These are phyloP conservation scores for Begonia loranthoides DNA, from an alignment of 306 rosid genomes.

Conservation along the genomic window DNA sequence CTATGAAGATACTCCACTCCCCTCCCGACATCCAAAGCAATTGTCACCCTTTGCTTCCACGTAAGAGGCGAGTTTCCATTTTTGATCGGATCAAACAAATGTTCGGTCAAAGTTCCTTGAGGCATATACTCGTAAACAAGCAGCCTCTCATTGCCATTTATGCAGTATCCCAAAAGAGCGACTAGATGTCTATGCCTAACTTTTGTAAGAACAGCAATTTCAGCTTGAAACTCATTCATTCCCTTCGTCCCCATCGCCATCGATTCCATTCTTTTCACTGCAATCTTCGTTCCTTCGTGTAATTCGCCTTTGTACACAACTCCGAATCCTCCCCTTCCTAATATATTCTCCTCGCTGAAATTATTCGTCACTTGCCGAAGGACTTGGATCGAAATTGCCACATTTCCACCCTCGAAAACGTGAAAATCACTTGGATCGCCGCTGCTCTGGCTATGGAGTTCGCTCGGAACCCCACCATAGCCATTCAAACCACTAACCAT, in stretches of 20 bases:
- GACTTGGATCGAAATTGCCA: not conserved
- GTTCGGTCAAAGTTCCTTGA: not conserved
- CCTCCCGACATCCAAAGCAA: constrained; percentile 1
- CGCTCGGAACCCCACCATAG: not conserved
- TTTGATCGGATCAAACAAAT: not conserved
- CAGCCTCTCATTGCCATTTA: constrained; percentile 1
- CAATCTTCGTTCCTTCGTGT: not conserved
- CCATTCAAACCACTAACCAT: not conserved
- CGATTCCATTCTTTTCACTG: constrained; percentile 1
- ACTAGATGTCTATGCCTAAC: constrained; percentile 1
- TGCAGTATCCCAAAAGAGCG: not conserved
- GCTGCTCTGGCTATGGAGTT: constrained; percentile 1
- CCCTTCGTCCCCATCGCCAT: not conserved
- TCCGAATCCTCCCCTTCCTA: not conserved
- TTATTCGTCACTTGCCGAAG: not conserved
- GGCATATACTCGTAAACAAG: not conserved
- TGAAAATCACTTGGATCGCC: not conserved
- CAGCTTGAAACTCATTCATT: not conserved
- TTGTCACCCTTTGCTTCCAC: not conserved
- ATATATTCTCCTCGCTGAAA: not conserved
- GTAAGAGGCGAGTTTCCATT: not conserved
- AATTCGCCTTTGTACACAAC: constrained; percentile 1
- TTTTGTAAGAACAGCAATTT: not conserved
- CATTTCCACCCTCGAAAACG: not conserved
- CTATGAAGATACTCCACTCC: constrained; percentile 2